Base-by-base conservation (phyloP, 768 basidiomycete species). In the Boletus subcaerulescens region DNA sequence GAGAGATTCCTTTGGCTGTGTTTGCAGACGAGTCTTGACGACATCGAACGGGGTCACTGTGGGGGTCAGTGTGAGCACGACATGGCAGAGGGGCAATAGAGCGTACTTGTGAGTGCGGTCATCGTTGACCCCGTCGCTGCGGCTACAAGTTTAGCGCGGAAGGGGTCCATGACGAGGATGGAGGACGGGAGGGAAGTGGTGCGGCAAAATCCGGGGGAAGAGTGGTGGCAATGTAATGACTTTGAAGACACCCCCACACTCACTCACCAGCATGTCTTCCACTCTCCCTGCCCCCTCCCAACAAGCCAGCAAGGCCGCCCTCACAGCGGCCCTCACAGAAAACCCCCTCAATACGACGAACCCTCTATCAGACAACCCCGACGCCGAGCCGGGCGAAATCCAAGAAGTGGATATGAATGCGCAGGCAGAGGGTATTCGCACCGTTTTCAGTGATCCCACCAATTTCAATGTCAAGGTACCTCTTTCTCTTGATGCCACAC, bases 21-120 rank as follows among this genome's bases (percentile, higher is more conserved):
- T 98, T 71, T 99, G 97, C 17, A 99, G 76, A 29, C 97, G 85
- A 13, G 96, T 98, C 72, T 98, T 98, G 61, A 98, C 81, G 51
- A 99, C 93, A 73, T 99, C 97, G 70, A 99, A 99, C 4, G 97
- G 97, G 3, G 96, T 98, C 97, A 99, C 96, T 98, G 53, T 32
- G 32, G 50, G 22, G 40, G n/a, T 2, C 10, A 15, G n/a, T 4
- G 51, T 65, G 56, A 53, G 60, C 6, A 55, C 7, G 48, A 39
- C 22, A 4, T 24, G 55, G 33, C 24, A 42, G 12, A 11, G 14
- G 11, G n/a, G 48, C 17, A 26, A 11, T 5, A 73, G 31, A 10
- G n/a, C 84, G 38, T 66, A 90, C 91, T 93, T 8, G 91, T 91
- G 36, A 93, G 72, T 5, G 89, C 89, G 13, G 91, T 93, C 73